These are phyloP conservation scores for Cyclanthera cordifolia DNA, from an alignment of 306 rosid genomes.

Conservation along the genomic window DNA sequence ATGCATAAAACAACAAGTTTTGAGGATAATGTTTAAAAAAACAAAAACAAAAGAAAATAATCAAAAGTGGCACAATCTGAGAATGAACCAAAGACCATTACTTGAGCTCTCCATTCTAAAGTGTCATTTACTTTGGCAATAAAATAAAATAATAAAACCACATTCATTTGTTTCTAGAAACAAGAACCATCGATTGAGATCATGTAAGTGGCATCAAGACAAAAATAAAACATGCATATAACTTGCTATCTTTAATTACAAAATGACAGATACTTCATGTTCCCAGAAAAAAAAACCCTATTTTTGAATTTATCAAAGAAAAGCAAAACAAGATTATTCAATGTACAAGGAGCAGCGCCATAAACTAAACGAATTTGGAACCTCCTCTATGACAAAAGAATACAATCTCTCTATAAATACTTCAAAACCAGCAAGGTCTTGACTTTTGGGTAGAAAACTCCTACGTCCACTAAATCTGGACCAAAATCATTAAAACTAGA, in stretches of 20 bases:
- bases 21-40: neutral
- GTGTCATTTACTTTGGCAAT: neutral
- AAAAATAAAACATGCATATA: neutral
- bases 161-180: neutral
- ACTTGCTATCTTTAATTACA: neutral
- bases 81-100: neutral
- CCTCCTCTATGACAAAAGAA: neutral
- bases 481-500: too few species aligned
- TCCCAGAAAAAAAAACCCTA: neutral
- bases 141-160: neutral
- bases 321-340: neutral
- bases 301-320: neutral
- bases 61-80: neutral
- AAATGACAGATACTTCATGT: neutral
- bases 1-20: conserved; percentile 4
- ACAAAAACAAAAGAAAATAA: neutral
- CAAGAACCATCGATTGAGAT: neutral
- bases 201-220: neutral
- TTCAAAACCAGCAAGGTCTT: neutral
- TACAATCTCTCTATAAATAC: neutral
- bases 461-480: neutral
- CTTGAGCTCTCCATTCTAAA: neutral
- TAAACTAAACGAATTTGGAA: neutral
- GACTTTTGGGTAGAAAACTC: neutral
- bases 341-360: neutral